Evolutionary conservation across 257 asterid species (phyloP).

Genomic region (Solanum ahanhuiri): DNA sequence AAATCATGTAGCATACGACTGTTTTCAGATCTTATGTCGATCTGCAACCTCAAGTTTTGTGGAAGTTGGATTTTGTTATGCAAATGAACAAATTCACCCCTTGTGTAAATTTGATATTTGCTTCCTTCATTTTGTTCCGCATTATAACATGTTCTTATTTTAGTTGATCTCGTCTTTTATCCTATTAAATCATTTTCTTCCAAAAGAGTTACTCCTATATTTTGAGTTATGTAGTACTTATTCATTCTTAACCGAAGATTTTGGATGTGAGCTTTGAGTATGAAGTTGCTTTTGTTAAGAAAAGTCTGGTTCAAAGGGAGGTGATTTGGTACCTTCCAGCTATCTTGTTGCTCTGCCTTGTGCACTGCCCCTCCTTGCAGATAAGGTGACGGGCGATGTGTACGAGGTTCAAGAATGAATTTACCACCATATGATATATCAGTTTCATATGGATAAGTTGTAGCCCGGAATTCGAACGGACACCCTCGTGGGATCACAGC

Average conservation of each 20-base stretch:
- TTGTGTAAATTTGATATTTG: not conserved
- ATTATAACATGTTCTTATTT: not conserved
- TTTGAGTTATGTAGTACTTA: fast-evolving
- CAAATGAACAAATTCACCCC: not conserved
- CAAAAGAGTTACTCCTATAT: not conserved
- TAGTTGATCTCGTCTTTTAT: not conserved
- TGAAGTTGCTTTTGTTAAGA: not conserved
- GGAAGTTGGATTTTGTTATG: not conserved
- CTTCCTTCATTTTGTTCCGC: not conserved
- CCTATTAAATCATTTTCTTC: not conserved
- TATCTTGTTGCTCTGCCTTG: not conserved
- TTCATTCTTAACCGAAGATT: not conserved
- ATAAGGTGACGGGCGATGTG: not conserved
- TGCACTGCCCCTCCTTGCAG: not conserved
- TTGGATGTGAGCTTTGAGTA: not conserved
- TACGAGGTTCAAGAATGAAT: not conserved
- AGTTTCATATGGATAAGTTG: not conserved
- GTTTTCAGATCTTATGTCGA: not conserved
- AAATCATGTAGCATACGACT: not conserved
- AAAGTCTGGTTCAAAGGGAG: not conserved
- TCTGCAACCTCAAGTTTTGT: not conserved
- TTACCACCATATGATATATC: not conserved
- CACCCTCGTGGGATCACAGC: too few relatives aligned
- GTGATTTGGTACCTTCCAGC: not conserved
- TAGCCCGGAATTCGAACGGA: not conserved